Conservation (phyloP, 768 basidiomycete genomes). For the Rhizopogon sp. region DNA sequence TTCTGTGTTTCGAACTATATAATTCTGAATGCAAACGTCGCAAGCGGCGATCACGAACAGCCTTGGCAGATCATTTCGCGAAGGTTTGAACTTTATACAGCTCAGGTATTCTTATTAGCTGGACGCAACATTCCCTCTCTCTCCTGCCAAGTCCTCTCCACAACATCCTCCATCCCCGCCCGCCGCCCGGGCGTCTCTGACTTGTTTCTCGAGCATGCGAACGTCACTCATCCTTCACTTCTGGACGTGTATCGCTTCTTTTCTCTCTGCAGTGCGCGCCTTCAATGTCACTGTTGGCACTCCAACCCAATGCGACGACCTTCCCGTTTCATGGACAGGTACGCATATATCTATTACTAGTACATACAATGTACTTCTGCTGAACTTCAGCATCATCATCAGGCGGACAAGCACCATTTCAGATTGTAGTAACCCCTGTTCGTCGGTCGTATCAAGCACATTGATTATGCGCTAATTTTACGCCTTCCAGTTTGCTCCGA, state of each 20-base stretch:
- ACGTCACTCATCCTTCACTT: slow-evolving; percentile 18
- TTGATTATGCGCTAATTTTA: neutral
- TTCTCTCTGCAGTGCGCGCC: slow-evolving; percentile 14
- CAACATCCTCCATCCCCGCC: no score
- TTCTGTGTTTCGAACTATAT: no score
- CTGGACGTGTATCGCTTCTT: slow-evolving; percentile 16
- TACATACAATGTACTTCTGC: no score
- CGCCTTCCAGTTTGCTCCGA: no score
- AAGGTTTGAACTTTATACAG: no score
- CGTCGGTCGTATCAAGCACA: slow-evolving; percentile 9
- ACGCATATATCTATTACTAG: slow-evolving; percentile 8
- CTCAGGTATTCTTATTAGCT: no score
- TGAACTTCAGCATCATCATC: neutral
- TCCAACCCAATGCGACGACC: slow-evolving; percentile 56
- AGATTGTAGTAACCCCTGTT: slow-evolving; percentile 48
- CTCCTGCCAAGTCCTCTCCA: no score
- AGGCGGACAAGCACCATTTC: slow-evolving; percentile 57
- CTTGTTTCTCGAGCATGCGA: slow-evolving; percentile 17
- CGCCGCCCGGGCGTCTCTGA: no score
- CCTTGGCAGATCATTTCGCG: no score
- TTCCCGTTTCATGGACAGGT: slow-evolving; percentile 62
- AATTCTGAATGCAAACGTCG: no score
- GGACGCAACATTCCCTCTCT: neutral
- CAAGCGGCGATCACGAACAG: no score
- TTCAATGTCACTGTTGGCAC: slow-evolving; percentile 46